Percentiles rank a stretch among this genome's conserved stretches.
Evolutionary conservation across 306 rosid species (phyloP).

Genomic region (Prunus armeniaca): DNA sequence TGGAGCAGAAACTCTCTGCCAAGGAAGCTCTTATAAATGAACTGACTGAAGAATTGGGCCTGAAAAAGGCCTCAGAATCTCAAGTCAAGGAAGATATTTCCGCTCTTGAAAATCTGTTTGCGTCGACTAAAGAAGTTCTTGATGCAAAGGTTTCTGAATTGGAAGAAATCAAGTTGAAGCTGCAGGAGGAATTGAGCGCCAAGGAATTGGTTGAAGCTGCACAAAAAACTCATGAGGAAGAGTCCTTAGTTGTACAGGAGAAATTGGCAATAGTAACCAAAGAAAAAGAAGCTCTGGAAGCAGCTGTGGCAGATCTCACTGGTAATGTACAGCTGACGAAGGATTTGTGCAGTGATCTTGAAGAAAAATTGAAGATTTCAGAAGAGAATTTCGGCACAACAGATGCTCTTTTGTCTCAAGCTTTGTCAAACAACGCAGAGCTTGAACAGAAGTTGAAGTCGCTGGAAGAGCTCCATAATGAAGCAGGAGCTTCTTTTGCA

Average conservation of each 20-base stretch:
- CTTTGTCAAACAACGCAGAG: conserved; percentile 65
- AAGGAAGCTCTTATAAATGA: conserved; percentile 56
- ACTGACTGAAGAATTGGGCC: conserved; percentile 49
- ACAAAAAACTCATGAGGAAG: conserved; percentile 45
- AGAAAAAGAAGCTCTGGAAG: conserved; percentile 58
- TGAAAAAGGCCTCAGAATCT: conserved; percentile 55
- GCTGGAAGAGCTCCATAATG: conserved; percentile 63
- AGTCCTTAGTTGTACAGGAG: conserved; percentile 38
- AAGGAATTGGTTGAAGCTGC: conserved; percentile 60
- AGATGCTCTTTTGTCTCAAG: conserved; percentile 73
- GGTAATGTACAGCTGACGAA: conserved; percentile 38
- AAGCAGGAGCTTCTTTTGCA: conserved; percentile 59
- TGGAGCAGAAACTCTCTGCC: conserved; percentile 52
- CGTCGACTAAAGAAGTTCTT: conserved; percentile 68
- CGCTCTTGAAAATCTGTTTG: conserved; percentile 50
- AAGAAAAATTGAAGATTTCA: conserved; percentile 61
- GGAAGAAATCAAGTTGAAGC: conserved; percentile 53
- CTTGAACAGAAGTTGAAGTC: conserved; percentile 77
- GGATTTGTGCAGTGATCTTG: conserved; percentile 53
- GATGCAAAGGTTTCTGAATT: conserved; percentile 54
- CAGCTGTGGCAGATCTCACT: conserved; percentile 48
- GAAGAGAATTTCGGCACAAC: conserved; percentile 53
- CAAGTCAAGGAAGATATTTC: conserved; percentile 73
- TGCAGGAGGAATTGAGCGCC: conserved; percentile 57
- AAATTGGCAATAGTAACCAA: conserved; percentile 40